Conservation (phyloP, 768 basidiomycete species). For the Lenzites betulinus region DNA sequence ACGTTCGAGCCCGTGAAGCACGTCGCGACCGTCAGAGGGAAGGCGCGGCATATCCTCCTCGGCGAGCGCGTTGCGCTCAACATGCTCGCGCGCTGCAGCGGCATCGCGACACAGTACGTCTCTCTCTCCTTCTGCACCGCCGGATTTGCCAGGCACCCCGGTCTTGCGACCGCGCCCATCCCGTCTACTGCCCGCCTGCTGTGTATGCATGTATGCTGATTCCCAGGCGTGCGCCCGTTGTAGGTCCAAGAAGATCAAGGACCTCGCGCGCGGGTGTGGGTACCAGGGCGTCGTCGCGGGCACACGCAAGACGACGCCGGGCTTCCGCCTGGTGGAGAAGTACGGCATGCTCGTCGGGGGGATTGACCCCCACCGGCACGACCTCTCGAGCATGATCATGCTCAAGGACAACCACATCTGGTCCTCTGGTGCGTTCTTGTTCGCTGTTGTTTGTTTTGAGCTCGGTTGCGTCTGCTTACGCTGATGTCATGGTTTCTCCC, state of each 20-base stretch:
- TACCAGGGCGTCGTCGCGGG: slow-evolving; percentile 91
- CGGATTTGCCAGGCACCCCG: neutral
- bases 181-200: too few species aligned
- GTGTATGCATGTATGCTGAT: too few species aligned
- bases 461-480: too few species aligned
- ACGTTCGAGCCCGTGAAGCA: slow-evolving; percentile 78
- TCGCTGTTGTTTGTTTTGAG: slow-evolving; percentile 9
- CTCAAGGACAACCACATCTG: slow-evolving; percentile 99
- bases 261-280: slow-evolving; percentile 74
- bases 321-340: slow-evolving; percentile 96
- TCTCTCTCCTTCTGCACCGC: neutral
- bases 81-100: slow-evolving; percentile 91
- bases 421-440: slow-evolving; percentile 73
- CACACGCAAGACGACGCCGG: slow-evolving; percentile 96
- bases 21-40: slow-evolving; percentile 89
- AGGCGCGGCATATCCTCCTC: slow-evolving; percentile 82
- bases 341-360: slow-evolving; percentile 99
- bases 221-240: neutral
- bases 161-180: too few species aligned
- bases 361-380: slow-evolving; percentile 92
- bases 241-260: slow-evolving; percentile 83
- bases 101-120: slow-evolving; percentile 90
- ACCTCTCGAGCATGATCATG: slow-evolving; percentile 99
- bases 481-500: too few species aligned
- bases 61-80: slow-evolving; percentile 95